Evolutionary conservation across 139 green algal species (phyloP).

Genomic region (Parachlorella kessleri): DNA sequence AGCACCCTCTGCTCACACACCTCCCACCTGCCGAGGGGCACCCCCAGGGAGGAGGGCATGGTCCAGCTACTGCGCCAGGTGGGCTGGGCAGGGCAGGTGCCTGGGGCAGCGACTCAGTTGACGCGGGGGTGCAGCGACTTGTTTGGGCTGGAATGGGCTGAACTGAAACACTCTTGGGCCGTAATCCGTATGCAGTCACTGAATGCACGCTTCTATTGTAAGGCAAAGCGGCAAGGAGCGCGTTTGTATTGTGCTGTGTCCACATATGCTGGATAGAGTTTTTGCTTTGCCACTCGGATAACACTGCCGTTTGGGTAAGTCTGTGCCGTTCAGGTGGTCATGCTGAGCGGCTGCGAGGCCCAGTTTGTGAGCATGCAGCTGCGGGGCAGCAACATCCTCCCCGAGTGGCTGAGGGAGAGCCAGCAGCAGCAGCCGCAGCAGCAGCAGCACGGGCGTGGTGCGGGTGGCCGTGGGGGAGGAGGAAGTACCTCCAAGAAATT

Average conservation of each 20-base stretch:
- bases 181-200: too few species aligned
- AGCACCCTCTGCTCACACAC: conserved; percentile 4
- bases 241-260: too few species aligned
- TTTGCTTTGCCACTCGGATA: too few species aligned
- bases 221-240: too few species aligned
- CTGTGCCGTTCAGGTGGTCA: neutral
- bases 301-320: too few species aligned
- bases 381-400: neutral
- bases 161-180: neutral
- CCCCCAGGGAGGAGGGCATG: conserved; percentile 15
- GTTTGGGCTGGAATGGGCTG: neutral
- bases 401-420: neutral
- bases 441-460: too few species aligned
- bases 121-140: neutral
- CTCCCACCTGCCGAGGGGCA: conserved; percentile 11
- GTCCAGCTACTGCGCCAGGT: conserved; percentile 36
- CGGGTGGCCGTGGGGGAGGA: too few species aligned
- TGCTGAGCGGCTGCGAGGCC: neutral
- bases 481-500: too few species aligned
- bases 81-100: neutral
- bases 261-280: too few species aligned
- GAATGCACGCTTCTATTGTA: too few species aligned
- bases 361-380: neutral
- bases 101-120: neutral
- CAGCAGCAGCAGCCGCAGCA: neutral